phyloP scores from a whole-genome alignment of 305 asterid species.

The Petunia hybrid region DNA sequence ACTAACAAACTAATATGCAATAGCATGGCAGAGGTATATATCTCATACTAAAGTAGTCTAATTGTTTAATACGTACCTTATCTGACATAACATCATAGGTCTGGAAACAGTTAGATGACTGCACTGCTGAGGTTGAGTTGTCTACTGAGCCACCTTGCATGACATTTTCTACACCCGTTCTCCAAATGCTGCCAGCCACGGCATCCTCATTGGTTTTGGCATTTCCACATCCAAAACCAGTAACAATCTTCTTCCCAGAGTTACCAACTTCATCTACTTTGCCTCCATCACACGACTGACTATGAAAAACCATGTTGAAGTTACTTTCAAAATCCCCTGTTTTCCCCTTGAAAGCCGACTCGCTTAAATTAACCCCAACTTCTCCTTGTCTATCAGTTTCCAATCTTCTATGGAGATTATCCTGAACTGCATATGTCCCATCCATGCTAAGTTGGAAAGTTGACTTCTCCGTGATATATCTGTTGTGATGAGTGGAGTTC shows the following conservation, averaged over 20 bases:
- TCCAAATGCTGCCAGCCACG: conserved; percentile 59
- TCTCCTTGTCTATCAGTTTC: conserved; percentile 53
- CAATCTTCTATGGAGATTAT: conserved; percentile 37
- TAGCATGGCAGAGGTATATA: conserved; percentile 16
- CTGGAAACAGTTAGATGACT: conserved; percentile 59
- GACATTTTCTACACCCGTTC: conserved; percentile 56
- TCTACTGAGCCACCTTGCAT: conserved; percentile 54
- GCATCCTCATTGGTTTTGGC: conserved; percentile 54
- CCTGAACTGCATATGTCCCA: conserved; percentile 48
- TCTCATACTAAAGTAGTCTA: background rate
- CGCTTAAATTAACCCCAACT: conserved; percentile 50
- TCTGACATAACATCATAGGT: conserved; percentile 58
- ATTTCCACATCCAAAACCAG: conserved; percentile 50
- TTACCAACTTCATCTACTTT: conserved; percentile 48
- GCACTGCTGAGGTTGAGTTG: conserved; percentile 49
- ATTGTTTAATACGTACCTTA: conserved; percentile 54
- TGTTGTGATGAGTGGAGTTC: conserved; percentile 48
- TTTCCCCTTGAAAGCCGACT: conserved; percentile 50
- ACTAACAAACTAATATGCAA: conserved; percentile 1
- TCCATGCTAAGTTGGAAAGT: conserved; percentile 49
- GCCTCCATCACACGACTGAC: conserved; percentile 52
- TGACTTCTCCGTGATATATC: conserved; percentile 46
- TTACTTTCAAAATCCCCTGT: conserved; percentile 47
- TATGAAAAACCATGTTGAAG: conserved; percentile 46
- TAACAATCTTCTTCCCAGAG: conserved; percentile 59